These are phyloP conservation scores for Tylopilus sp. DNA, from an alignment of 1,284 basidiomycete genomes.

Conservation along the genomic window DNA sequence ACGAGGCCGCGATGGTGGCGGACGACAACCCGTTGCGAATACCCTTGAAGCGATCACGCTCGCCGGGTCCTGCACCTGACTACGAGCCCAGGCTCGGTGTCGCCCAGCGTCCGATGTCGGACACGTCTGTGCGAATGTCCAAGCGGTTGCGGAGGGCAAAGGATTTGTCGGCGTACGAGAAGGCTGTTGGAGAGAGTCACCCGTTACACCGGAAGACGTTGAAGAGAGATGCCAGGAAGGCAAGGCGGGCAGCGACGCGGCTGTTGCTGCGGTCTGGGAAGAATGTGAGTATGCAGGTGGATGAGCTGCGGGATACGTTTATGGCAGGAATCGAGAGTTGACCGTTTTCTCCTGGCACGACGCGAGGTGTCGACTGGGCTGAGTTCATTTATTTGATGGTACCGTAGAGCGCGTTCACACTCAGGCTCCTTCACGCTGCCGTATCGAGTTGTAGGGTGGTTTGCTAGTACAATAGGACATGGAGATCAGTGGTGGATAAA, in stretches of 20 bases:
- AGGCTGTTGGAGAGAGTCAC: constrained; percentile 44
- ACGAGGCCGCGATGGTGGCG: constrained; percentile 42
- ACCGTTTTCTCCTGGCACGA: too few relatives aligned
- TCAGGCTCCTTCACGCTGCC: too few relatives aligned
- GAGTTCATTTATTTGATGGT: too few relatives aligned
- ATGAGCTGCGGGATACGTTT: constrained; percentile 45
- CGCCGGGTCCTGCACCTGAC: constrained; percentile 21
- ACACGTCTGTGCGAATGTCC: constrained; percentile 39
- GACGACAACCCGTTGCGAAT: constrained; percentile 43
- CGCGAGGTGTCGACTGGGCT: too few relatives aligned
- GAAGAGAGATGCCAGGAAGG: constrained; percentile 60
- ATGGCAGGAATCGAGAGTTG: constrained; percentile 36
- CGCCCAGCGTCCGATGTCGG: neutral
- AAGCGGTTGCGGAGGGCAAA: constrained; percentile 57
- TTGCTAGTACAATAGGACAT: too few relatives aligned
- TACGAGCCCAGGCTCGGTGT: neutral
- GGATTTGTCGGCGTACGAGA: constrained; percentile 44
- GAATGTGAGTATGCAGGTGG: constrained; percentile 38
- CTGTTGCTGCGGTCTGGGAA: constrained; percentile 8
- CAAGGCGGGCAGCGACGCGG: constrained; percentile 43
- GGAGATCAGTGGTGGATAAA: too few relatives aligned
- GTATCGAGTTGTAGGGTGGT: too few relatives aligned
- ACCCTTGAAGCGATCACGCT: constrained; percentile 38
- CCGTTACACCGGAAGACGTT: constrained; percentile 53
- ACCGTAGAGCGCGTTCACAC: too few relatives aligned